Evolutionary conservation across 495 filamentous ascomycete species (phyloP), one percentile per base, ranked within the genome.

Genomic region (Gamarada debralockiae): DNA sequence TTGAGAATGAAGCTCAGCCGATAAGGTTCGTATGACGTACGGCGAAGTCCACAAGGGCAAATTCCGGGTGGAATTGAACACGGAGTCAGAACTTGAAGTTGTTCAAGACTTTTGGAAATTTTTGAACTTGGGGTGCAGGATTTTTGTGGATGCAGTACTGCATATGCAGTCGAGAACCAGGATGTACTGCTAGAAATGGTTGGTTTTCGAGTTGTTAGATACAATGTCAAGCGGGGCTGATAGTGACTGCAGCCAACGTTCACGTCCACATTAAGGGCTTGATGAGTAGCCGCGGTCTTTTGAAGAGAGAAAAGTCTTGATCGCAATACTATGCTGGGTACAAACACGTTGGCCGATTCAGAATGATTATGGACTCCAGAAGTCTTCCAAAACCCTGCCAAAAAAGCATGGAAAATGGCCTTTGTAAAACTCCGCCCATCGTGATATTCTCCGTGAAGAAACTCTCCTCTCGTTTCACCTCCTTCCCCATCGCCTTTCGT

Each of bases 401-500:
- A 29, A 29, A 51, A 48, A 36, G 36, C 38, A 36, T 36, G 46
- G 18, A 57, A 56, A 58, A 56, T 55, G 50, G 59, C 56, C 60
- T 59, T 38, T 59, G 44, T 58, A 56, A 42, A 62, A 62, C 60
- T 59, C 58, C 58, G 44, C 45, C 53, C 52, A 59, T 56, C 56
- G 50, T 62, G 49, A 59, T 48, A 55, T 46, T 45, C 55, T 50
- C 52, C 23, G 41, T 45, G 36, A 47, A 56, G 39, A 52, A n/a
- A 20, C 23, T 36, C 39, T 50, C 44, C 18, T 45, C 20, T 20
- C 24, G 15, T n/a, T 41, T 36, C 38, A 21, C 12, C 8, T 37
- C 47, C 25, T 24, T 42, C 15, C 29, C 15, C 14, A n/a, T 23
- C 21, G 15, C 10, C 12, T 14, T 46, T 25, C 45, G 31, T 27